Evolutionary conservation across 169 alveolate species (phyloP).

Genomic region (Eimeria praecox): DNA sequence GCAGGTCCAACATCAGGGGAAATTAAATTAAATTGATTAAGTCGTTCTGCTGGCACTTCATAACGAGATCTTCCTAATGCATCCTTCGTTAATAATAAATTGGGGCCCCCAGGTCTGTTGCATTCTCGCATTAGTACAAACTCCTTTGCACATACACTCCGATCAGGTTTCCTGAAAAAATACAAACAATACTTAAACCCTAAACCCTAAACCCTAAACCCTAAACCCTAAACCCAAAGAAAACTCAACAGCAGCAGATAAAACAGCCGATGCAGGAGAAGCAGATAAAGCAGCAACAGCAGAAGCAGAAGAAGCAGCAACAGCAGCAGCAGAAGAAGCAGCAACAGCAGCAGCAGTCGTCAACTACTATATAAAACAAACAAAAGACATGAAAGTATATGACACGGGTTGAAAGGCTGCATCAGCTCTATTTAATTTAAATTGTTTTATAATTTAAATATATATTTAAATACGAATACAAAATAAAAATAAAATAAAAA

Average conservation of each 20-base stretch:
- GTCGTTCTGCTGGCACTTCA: slow-evolving; percentile 35
- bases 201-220: background rate
- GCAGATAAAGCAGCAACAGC: background rate
- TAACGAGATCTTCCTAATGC: slow-evolving; percentile 1
- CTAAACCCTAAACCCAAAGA: background rate
- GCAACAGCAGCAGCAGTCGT: too few relatives aligned
- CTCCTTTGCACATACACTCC: slow-evolving; percentile 57
- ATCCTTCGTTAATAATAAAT: background rate
- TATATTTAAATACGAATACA: too few relatives aligned
- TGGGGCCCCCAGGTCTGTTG: slow-evolving; percentile 72
- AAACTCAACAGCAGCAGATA: background rate
- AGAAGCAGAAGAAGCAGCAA: background rate
- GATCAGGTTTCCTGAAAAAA: slow-evolving; percentile 51
- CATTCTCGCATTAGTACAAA: slow-evolving; percentile 76
- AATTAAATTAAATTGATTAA: background rate
- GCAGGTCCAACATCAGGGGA: slow-evolving; percentile 76
- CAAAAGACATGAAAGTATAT: too few relatives aligned
- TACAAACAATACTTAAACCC: background rate
- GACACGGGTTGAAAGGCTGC: too few relatives aligned
- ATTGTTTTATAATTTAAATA: too few relatives aligned
- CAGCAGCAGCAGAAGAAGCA: background rate
- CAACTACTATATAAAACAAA: too few relatives aligned
- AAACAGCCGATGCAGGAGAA: background rate
- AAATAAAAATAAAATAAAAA: background rate
- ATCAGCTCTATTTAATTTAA: too few relatives aligned